These are phyloP conservation scores for Septoria linicola DNA, from an alignment of 2,329 filamentous ascomycete species.

Conservation along the genomic window DNA sequence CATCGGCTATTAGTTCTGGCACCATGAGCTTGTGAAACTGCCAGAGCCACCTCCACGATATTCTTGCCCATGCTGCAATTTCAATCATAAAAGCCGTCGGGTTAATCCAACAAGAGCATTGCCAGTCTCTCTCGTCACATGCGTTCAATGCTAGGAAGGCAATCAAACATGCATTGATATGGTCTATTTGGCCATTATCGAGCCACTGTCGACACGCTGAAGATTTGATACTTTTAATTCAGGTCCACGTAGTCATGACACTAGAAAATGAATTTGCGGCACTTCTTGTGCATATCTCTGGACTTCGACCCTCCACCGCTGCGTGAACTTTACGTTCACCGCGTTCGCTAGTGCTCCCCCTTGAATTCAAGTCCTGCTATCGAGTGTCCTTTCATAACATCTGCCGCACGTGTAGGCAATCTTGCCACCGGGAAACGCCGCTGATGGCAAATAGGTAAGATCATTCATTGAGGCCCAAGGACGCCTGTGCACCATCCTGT, in stretches of 20 bases:
- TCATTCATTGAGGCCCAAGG: background rate
- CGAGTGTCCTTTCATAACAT: background rate
- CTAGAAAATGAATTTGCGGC: slow-evolving; percentile 4
- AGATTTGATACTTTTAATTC: background rate
- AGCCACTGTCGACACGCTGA: too few species aligned
- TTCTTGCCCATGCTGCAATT: too few species aligned
- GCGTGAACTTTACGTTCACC: slow-evolving; percentile 8
- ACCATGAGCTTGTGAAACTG: background rate
- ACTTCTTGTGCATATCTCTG: slow-evolving; percentile 9
- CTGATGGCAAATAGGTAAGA: slow-evolving; percentile 2
- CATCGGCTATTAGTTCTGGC: background rate
- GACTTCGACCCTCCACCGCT: slow-evolving; percentile 1
- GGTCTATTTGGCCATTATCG: too few species aligned
- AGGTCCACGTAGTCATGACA: slow-evolving; percentile 5
- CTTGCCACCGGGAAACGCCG: slow-evolving; percentile 1
- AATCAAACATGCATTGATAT: too few species aligned
- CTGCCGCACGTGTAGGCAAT: slow-evolving; percentile 4
- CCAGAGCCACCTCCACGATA: too few species aligned
- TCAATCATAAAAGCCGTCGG: too few species aligned
- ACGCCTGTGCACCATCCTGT: slow-evolving; percentile 12
- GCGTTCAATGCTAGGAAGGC: too few species aligned
- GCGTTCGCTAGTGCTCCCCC: background rate
- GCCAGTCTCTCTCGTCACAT: too few species aligned
- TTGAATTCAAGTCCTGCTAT: slow-evolving; percentile 5
- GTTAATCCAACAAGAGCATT: too few species aligned